Conservation (phyloP, 139 green algal species). For the Eudorina sp. region DNA sequence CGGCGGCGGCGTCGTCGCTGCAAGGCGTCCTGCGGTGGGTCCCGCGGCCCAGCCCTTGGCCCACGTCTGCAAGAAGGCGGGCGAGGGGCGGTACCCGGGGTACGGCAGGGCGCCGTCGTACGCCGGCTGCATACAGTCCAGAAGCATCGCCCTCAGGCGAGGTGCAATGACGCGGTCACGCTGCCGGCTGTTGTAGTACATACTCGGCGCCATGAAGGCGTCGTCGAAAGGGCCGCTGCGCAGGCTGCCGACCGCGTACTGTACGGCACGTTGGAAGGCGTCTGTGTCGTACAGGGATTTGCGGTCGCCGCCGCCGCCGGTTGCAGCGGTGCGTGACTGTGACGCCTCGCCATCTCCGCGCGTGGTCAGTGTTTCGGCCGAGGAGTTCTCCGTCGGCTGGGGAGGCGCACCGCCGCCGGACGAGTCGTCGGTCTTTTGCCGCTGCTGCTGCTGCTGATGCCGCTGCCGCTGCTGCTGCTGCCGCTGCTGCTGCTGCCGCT, state of each 20-base stretch:
- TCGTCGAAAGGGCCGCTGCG: background rate
- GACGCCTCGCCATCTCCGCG: too few relatives aligned
- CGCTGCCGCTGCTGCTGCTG: background rate
- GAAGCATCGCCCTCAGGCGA: slow-evolving; percentile 1
- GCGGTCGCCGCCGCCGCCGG: background rate
- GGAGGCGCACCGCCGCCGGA: too few relatives aligned
- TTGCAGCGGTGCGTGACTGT: too few relatives aligned
- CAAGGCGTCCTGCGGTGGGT: background rate
- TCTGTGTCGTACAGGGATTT: background rate
- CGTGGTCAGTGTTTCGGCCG: too few relatives aligned
- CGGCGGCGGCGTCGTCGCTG: background rate
- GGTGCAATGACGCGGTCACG: background rate
- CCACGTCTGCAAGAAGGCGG: slow-evolving; percentile 34
- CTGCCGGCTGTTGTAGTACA: background rate
- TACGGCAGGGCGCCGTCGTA: slow-evolving; percentile 6
- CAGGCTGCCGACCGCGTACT: background rate
- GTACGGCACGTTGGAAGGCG: background rate
- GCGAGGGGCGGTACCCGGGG: slow-evolving; percentile 51
- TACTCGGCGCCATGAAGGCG: background rate
- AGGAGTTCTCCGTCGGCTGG: too few relatives aligned
- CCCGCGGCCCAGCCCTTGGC: slow-evolving; percentile 45
- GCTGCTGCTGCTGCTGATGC: background rate
- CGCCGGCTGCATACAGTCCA: slow-evolving; percentile 3
- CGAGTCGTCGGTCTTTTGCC: too few relatives aligned
- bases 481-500: background rate